Conservation (phyloP, 2,329 filamentous ascomycete genomes). For the Aspergillus flavus region DNA sequence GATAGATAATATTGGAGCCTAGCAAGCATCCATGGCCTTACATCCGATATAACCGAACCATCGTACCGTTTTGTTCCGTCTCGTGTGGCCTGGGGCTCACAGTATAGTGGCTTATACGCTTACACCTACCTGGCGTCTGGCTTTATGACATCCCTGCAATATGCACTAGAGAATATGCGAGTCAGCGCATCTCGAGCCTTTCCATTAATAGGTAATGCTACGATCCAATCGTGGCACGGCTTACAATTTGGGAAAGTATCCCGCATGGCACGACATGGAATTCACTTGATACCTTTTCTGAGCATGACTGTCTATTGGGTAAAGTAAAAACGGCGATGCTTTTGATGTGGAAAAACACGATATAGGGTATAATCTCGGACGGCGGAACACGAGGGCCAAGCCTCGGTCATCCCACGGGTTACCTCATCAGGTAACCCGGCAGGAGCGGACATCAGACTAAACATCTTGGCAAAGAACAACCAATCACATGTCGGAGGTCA, state of each 20-base stretch:
- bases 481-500: too few relatives aligned
- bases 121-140: neutral
- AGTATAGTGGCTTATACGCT: neutral
- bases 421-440: fast-evolving
- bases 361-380: neutral
- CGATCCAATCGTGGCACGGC: neutral
- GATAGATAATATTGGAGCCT: neutral
- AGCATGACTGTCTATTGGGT: neutral
- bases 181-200: neutral
- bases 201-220: neutral
- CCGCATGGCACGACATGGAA: neutral
- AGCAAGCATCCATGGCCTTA: neutral
- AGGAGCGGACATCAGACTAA: neutral
- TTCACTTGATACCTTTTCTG: too few relatives aligned
- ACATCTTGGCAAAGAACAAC: neutral
- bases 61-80: too few relatives aligned
- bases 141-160: neutral
- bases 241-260: neutral
- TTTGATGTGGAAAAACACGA: neutral
- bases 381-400: neutral
- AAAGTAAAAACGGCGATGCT: neutral
- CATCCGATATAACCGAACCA: neutral
- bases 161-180: neutral
- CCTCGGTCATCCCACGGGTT: neutral
- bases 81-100: neutral